phyloP scores from a whole-genome alignment of 2,329 filamentous ascomycete species.

The Nigrograna mackinnonii region DNA sequence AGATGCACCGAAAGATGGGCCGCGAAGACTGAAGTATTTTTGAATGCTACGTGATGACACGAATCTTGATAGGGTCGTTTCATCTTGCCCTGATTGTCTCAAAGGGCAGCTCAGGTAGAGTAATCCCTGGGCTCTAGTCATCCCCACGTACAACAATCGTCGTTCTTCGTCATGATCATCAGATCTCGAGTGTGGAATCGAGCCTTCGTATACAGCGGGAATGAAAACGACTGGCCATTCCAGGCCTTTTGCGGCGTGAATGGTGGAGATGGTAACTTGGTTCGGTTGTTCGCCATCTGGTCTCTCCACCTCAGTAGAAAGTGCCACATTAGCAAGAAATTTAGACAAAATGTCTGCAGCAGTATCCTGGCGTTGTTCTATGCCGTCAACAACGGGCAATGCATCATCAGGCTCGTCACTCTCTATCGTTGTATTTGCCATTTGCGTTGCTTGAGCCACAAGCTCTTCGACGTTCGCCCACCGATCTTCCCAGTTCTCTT shows the following conservation, averaged over 20 bases:
- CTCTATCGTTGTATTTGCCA: constrained; percentile 53
- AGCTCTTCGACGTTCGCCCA: constrained; percentile 93
- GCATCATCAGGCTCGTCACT: constrained; percentile 50
- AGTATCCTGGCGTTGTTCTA: constrained; percentile 62
- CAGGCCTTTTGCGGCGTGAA: constrained; percentile 92
- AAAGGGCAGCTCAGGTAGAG: constrained; percentile 83
- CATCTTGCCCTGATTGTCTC: constrained; percentile 64
- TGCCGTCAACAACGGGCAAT: constrained; percentile 69
- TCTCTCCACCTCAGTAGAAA: constrained; percentile 78
- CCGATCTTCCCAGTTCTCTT: constrained; percentile 66
- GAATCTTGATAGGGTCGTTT: constrained; percentile 73
- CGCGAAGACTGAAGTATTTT: constrained; percentile 61
- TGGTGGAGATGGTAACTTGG: constrained; percentile 89
- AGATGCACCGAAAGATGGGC: constrained; percentile 68
- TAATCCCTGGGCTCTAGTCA: constrained; percentile 88
- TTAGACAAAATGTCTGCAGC: constrained; percentile 69
- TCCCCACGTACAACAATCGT: constrained; percentile 88
- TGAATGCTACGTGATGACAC: constrained; percentile 61
- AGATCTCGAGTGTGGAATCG: constrained; percentile 83
- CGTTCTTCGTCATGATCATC: constrained; percentile 89
- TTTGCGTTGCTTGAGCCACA: constrained; percentile 76
- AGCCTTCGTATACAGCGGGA: constrained; percentile 85
- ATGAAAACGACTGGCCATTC: constrained; percentile 98
- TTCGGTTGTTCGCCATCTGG: constrained; percentile 59
- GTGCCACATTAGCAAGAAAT: constrained; percentile 86